A percentile compares a stretch with the other conserved stretches of the same genome.
Conservation (phyloP, 192 early-diverging fungal genomes). For the Linnemannia elongata region DNA sequence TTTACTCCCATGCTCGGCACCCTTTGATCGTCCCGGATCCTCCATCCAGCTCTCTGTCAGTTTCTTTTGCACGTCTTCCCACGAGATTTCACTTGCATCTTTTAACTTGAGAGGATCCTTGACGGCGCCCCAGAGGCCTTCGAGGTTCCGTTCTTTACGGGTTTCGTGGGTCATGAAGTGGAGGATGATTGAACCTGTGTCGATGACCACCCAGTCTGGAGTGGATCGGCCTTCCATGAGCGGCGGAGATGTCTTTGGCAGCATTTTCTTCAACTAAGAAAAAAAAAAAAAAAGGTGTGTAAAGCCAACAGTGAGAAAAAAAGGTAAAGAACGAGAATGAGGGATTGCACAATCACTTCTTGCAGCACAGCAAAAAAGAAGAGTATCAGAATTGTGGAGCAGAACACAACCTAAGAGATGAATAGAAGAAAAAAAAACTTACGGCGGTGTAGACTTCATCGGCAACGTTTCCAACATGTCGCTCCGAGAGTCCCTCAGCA, state of each 20-base stretch:
- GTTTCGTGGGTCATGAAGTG: slow-evolving; percentile 69
- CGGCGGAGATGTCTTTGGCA: background rate
- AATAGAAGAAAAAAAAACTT: slow-evolving; percentile 12
- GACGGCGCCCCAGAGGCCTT: slow-evolving; percentile 74
- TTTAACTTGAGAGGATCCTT: background rate
- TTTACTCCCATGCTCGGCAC: background rate
- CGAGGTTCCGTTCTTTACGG: slow-evolving; percentile 71
- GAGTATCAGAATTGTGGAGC: too few species aligned
- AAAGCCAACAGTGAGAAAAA: background rate
- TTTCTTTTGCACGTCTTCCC: background rate
- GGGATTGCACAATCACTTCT: background rate
- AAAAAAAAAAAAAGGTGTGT: too few species aligned
- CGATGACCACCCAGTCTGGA: slow-evolving; percentile 81
- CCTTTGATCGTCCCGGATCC: background rate
- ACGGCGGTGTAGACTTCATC: slow-evolving; percentile 71
- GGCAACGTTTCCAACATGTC: slow-evolving; percentile 70
- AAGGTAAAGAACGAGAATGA: background rate
- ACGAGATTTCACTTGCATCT: background rate
- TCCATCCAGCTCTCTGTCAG: background rate
- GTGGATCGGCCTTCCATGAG: slow-evolving; percentile 70
- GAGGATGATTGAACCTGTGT: slow-evolving; percentile 62
- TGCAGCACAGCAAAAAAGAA: background rate
- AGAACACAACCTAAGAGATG: background rate
- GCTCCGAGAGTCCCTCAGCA: slow-evolving; percentile 68
- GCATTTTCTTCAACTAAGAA: background rate